Evolutionary conservation across 140 eudicot species (phyloP).

Genomic region (Flaveria floridana): DNA sequence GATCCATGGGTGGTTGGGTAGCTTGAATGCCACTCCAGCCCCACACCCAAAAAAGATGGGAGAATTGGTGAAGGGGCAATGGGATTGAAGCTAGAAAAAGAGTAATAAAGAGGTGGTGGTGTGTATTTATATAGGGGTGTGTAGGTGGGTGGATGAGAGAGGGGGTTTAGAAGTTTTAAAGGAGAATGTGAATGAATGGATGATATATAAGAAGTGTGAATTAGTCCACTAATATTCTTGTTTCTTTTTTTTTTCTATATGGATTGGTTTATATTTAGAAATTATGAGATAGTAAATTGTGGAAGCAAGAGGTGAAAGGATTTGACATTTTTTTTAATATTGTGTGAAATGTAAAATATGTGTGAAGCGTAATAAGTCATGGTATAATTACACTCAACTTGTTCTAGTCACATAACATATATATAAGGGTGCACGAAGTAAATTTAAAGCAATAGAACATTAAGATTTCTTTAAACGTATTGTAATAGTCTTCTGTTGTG

Average conservation of each 20-base stretch:
- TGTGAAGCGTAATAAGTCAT: too few species aligned
- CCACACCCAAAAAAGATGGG: conserved; percentile 36
- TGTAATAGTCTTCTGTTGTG: too few species aligned
- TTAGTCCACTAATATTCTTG: conserved; percentile 25
- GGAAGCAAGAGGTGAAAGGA: neutral
- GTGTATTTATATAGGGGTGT: conserved; percentile 30
- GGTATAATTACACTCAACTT: too few species aligned
- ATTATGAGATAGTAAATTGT: neutral
- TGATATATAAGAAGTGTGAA: conserved; percentile 33
- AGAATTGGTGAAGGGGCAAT: conserved; percentile 9
- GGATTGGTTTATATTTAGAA: conserved; percentile 17
- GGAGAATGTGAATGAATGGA: conserved; percentile 11
- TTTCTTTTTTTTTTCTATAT: neutral
- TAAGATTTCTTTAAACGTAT: too few species aligned
- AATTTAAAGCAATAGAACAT: too few species aligned
- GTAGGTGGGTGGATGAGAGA: conserved; percentile 25
- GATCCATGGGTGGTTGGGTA: conserved; percentile 40
- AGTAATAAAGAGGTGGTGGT: conserved; percentile 26
- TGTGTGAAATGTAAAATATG: too few species aligned
- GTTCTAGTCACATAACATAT: too few species aligned
- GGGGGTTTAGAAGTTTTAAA: neutral
- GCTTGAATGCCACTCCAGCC: conserved; percentile 35
- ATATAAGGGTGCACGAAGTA: too few species aligned
- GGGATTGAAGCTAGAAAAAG: conserved; percentile 29
- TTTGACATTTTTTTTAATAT: too few species aligned